Evolutionary conservation across 352 stramenopile genomes (phyloP).

Genomic region (Phytophthora kernoviae): DNA sequence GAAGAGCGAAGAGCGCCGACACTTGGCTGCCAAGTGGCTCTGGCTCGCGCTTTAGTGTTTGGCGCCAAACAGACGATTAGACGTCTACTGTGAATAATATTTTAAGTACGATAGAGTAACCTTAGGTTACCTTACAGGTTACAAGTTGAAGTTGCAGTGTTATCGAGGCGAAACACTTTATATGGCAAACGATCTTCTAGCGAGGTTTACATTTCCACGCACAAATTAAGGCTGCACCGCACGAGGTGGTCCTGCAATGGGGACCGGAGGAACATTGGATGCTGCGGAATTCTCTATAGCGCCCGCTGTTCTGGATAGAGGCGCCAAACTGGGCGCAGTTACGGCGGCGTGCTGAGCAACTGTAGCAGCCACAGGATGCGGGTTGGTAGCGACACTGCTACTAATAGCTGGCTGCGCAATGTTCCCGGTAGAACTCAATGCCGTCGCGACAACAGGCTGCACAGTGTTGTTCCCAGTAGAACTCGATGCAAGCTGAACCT

Average conservation of each 20-base stretch:
- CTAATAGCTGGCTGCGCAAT: too few species aligned
- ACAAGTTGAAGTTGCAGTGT: too few species aligned
- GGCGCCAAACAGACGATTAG: background rate
- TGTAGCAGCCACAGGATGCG: conserved; percentile 1
- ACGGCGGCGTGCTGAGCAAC: conserved; percentile 4
- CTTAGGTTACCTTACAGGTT: background rate
- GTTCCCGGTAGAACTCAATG: too few species aligned
- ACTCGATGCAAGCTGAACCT: too few species aligned
- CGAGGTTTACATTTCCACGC: too few species aligned
- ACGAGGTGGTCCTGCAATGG: background rate
- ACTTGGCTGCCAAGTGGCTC: conserved; percentile 3
- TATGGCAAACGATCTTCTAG: too few species aligned
- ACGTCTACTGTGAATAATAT: too few species aligned
- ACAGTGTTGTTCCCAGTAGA: too few species aligned
- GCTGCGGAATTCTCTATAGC: background rate
- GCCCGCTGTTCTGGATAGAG: background rate
- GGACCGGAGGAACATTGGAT: background rate
- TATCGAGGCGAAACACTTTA: too few species aligned
- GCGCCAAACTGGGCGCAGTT: background rate
- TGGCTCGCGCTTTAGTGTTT: conserved; percentile 11
- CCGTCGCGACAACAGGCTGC: too few species aligned
- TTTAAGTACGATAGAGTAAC: too few species aligned
- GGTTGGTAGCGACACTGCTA: background rate
- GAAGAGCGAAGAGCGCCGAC: conserved; percentile 2
- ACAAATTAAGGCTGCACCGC: too few species aligned